A percentile compares a stretch with the other conserved stretches of the same genome.
phyloP scores from a whole-genome alignment of 129 eudicot species.

The Arctium lappa region DNA sequence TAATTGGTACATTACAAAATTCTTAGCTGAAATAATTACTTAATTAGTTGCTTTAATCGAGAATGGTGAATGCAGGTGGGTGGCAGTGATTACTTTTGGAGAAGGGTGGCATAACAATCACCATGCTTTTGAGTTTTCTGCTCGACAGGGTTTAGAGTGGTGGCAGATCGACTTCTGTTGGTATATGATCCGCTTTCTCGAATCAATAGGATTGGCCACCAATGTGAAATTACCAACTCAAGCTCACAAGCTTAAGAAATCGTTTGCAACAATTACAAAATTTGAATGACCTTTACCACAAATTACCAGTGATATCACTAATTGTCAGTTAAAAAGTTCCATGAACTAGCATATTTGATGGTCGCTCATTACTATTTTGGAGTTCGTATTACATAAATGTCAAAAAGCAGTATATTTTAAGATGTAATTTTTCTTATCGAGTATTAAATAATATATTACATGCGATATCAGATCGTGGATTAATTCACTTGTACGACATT shows the following conservation, averaged over 20 bases:
- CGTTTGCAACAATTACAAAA: background rate
- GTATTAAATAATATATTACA: no score
- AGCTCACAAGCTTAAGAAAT: conserved; percentile 2
- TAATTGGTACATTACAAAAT: conserved; percentile 48
- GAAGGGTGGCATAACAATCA: conserved; percentile 45
- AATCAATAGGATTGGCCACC: conserved; percentile 8
- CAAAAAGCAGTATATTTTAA: no score
- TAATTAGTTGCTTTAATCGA: no score
- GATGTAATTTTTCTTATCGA: no score
- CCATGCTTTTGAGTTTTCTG: conserved; percentile 9
- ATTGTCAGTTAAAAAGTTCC: background rate
- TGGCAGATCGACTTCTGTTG: conserved; percentile 5
- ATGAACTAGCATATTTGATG: background rate
- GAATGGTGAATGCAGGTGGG: conserved; percentile 44
- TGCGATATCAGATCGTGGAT: background rate
- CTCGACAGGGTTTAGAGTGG: conserved; percentile 1
- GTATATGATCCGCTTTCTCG: conserved; percentile 13
- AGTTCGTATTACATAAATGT: no score
- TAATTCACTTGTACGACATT: background rate
- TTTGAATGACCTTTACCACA: background rate
- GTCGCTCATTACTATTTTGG: no score
- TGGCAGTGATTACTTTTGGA: conserved; percentile 40
- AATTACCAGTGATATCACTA: background rate
- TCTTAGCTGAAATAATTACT: background rate
- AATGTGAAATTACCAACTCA: background rate